Conservation (phyloP, 306 rosid genomes). For the Betula pendula region DNA sequence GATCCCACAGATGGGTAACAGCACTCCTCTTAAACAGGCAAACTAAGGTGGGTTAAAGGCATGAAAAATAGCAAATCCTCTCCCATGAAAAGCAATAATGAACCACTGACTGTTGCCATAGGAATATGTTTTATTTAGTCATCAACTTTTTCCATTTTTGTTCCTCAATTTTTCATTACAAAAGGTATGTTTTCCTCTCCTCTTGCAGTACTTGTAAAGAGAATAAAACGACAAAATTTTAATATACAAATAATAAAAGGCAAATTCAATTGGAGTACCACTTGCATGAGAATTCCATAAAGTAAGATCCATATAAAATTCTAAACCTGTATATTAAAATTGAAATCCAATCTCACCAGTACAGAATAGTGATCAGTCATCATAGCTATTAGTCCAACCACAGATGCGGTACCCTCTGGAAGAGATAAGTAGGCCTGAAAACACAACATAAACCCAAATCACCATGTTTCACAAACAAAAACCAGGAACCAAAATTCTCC, state of each 20-base stretch:
- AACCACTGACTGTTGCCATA: not conserved
- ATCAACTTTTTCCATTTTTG: not conserved
- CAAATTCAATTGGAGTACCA: slow-evolving; percentile 5
- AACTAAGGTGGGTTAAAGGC: not conserved
- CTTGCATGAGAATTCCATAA: slow-evolving; percentile 17
- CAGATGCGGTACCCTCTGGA: slow-evolving; percentile 98
- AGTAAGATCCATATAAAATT: slow-evolving; percentile 15
- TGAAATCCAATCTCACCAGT: slow-evolving; percentile 59
- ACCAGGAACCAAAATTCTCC: slow-evolving; percentile 26
- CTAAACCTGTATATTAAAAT: slow-evolving; percentile 21
- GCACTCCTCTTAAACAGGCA: not conserved
- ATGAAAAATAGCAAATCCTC: not conserved
- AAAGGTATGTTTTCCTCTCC: slow-evolving; percentile 15
- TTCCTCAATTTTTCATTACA: not conserved
- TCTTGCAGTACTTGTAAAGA: slow-evolving; percentile 9
- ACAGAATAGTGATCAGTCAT: slow-evolving; percentile 87
- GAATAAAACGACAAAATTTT: slow-evolving; percentile 14
- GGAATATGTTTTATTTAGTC: slow-evolving; percentile 12
- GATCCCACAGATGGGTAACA: not conserved
- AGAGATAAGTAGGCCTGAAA: slow-evolving; percentile 95
- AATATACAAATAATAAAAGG: slow-evolving; percentile 16
- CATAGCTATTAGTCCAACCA: slow-evolving; percentile 91
- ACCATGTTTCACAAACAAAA: slow-evolving; percentile 30
- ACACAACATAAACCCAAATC: slow-evolving; percentile 27
- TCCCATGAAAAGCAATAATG: not conserved